These are phyloP conservation scores for Combretum micranthum DNA, from an alignment of 345 rosid species.

Conservation along the genomic window DNA sequence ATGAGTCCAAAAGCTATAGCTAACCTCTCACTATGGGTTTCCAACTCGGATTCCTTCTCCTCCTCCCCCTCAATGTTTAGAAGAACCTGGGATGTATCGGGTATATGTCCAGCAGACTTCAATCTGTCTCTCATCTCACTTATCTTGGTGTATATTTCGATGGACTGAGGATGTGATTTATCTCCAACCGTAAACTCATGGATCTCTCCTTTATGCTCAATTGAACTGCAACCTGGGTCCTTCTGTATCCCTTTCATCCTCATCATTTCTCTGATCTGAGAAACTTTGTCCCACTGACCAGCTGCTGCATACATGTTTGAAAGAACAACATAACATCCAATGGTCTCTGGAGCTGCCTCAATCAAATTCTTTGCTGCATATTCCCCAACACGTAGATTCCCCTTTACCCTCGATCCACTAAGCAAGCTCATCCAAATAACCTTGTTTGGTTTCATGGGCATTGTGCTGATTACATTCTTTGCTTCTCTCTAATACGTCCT, in stretches of 20 bases:
- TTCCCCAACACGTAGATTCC: constrained; percentile 38
- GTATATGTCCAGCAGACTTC: constrained; percentile 32
- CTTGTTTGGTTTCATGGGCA: constrained; percentile 53
- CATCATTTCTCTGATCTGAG: constrained; percentile 44
- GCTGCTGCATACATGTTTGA: constrained; percentile 63
- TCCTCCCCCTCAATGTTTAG: constrained; percentile 31
- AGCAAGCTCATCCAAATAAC: constrained; percentile 60
- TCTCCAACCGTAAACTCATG: constrained; percentile 43
- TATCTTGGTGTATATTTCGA: constrained; percentile 29
- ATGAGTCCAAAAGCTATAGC: constrained; percentile 52
- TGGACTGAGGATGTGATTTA: constrained; percentile 31
- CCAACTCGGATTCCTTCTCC: constrained; percentile 34
- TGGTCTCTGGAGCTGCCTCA: constrained; percentile 44
- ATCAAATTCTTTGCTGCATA: constrained; percentile 46
- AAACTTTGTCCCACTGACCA: constrained; percentile 45
- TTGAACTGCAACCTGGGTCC: constrained; percentile 42
- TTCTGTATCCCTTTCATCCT: constrained; percentile 39
- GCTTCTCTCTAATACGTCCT: constrained; percentile 63
- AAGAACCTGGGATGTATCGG: constrained; percentile 43
- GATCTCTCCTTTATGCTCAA: constrained; percentile 30
- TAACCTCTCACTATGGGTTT: constrained; percentile 49
- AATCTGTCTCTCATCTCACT: constrained; percentile 38
- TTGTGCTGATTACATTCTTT: constrained; percentile 30
- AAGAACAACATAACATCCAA: constrained; percentile 43
- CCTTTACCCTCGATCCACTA: constrained; percentile 42